Evolutionary conservation across 2,329 filamentous ascomycete genomes (phyloP), one percentile per base, ranked within the genome.

Genomic region (Hypomyces perniciosus): DNA sequence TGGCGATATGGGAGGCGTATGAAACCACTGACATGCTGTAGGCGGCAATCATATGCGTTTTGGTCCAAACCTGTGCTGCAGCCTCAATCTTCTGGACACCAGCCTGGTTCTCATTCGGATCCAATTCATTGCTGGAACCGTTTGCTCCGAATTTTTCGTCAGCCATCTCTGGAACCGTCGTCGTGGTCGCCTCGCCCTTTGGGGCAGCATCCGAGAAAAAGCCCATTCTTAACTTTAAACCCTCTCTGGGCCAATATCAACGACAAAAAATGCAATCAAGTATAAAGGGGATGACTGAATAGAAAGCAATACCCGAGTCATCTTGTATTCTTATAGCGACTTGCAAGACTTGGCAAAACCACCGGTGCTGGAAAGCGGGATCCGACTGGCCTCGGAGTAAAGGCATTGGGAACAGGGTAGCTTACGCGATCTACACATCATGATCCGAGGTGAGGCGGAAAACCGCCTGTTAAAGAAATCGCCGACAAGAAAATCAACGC

Each of bases 11-110:
- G 28, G 3, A 10, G 34, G 4, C 27, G 7, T 12, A 4, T 27
- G 12, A 10, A 6, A 30, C 20, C 13, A 63, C 71, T 57, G 61
- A 75, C 73, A 73, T 61, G 35, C 62, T 35, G 48, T 75, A 76
- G 37, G 73, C 69, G 1, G 64, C 27, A 27, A 71, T 65, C 5
- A 76, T 62, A 47, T 72, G 61, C 29, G 72, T 74, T 31, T 72
- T 68, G 40, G 71, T 71, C 53, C 53, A 54, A 4, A 54, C 53
- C 12, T 44, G 27, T 33, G 74, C 70, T 5, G 69, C 68, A n/a
- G 73, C 74, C 58, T 76, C 72, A 13, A 76, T 68, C 52, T 70
- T 71, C 55, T 71, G 68, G 8, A 77, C 72, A 59, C 74, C 74
- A n/a, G 63, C 61, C 59, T 76, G 72, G 4, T 67, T 71, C 5